Evolutionary conservation across 2,329 filamentous ascomycete genomes (phyloP).

Genomic region (Fusarium piperis): DNA sequence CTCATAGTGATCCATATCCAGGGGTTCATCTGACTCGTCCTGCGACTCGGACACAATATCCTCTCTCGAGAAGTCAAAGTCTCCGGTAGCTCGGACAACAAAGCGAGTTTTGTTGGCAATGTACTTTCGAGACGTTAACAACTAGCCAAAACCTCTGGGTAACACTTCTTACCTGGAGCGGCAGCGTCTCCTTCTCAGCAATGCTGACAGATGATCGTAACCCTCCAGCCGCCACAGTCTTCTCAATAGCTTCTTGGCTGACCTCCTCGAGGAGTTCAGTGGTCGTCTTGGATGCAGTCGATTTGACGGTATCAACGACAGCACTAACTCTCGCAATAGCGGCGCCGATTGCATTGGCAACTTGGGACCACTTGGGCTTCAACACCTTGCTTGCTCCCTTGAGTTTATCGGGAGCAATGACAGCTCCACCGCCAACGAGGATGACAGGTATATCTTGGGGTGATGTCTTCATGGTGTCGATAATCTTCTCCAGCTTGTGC

Average conservation of each 20-base stretch:
- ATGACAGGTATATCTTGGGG: slow-evolving; percentile 67
- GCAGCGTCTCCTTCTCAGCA: slow-evolving; percentile 63
- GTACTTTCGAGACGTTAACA: slow-evolving; percentile 49
- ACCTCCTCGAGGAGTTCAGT: slow-evolving; percentile 52
- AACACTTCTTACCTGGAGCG: slow-evolving; percentile 55
- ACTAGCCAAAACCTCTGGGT: fast-evolving
- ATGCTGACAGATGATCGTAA: slow-evolving; percentile 55
- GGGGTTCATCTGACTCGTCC: slow-evolving; percentile 1
- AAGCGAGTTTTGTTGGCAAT: slow-evolving; percentile 63
- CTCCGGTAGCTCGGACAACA: slow-evolving; percentile 68
- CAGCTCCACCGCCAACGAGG: slow-evolving; percentile 70
- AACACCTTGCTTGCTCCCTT: slow-evolving; percentile 65
- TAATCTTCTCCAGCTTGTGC: slow-evolving; percentile 62
- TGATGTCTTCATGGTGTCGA: slow-evolving; percentile 72
- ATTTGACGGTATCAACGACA: slow-evolving; percentile 61
- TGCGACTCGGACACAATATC: not conserved
- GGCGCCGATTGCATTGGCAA: slow-evolving; percentile 73
- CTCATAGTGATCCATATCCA: slow-evolving; percentile 37
- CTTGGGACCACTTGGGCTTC: slow-evolving; percentile 65
- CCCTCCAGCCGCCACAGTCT: slow-evolving; percentile 58
- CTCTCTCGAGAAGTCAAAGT: slow-evolving; percentile 57
- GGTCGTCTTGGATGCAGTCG: slow-evolving; percentile 54
- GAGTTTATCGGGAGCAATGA: slow-evolving; percentile 65
- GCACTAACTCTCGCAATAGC: slow-evolving; percentile 69
- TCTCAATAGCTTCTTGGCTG: slow-evolving; percentile 53